Percentiles rank a stretch among this genome's conserved stretches.
Evolutionary conservation across 2,329 filamentous ascomycete genomes (phyloP).

Genomic region (Phialophora macrospora): DNA sequence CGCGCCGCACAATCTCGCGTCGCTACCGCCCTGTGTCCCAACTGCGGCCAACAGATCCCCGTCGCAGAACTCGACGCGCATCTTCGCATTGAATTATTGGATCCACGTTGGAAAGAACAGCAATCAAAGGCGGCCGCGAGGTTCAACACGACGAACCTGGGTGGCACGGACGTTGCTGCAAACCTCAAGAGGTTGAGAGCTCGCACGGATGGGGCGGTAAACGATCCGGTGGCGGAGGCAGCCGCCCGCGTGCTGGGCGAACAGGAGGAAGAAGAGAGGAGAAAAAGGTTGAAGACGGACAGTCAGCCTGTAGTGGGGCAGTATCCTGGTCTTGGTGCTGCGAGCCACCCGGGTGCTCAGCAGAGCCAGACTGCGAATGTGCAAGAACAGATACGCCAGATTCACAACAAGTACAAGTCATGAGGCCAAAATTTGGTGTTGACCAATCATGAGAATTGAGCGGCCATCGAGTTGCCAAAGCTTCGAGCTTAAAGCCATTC

Average conservation of each 20-base stretch:
- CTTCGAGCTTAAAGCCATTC: not conserved
- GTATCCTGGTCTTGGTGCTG: not conserved
- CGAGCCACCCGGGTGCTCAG: slow-evolving; percentile 38
- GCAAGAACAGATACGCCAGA: slow-evolving; percentile 79
- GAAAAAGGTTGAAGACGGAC: slow-evolving; percentile 72
- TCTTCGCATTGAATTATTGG: slow-evolving; percentile 91
- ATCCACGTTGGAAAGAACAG: slow-evolving; percentile 95
- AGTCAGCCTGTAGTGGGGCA: slow-evolving; percentile 37
- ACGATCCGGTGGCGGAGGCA: slow-evolving; percentile 40
- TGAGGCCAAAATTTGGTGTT: slow-evolving; percentile 10
- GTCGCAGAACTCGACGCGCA: slow-evolving; percentile 87
- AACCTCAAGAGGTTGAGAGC: slow-evolving; percentile 92
- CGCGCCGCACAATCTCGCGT: slow-evolving; percentile 62
- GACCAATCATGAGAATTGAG: not conserved
- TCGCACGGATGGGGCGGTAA: slow-evolving; percentile 74
- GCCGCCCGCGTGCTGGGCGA: slow-evolving; percentile 65
- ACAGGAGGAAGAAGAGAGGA: slow-evolving; percentile 71
- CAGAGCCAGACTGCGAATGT: slow-evolving; percentile 64
- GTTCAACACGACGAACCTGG: slow-evolving; percentile 82
- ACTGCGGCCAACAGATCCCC: slow-evolving; percentile 89
- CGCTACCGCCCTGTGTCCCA: slow-evolving; percentile 78
- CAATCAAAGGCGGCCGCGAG: slow-evolving; percentile 85
- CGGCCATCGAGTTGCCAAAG: not conserved
- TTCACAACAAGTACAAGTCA: slow-evolving; percentile 51
- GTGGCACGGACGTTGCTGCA: slow-evolving; percentile 84